Percentiles rank a stretch among this genome's conserved stretches.
Evolutionary conservation across 441 rosid genomes (phyloP).

Genomic region (Aleurites moluccanus): DNA sequence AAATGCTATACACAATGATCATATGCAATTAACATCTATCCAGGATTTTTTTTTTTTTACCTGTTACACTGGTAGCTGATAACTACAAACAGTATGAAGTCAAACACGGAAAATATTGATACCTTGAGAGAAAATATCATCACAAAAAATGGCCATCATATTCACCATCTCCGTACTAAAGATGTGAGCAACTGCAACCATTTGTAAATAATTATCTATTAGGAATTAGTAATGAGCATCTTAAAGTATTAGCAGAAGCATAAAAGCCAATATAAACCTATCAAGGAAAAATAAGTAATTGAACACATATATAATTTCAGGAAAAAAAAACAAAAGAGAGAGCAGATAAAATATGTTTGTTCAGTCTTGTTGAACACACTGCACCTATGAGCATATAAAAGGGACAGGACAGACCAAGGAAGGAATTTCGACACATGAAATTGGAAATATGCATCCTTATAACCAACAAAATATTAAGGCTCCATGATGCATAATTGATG

Average conservation of each 20-base stretch:
- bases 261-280: not conserved
- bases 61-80: conserved; percentile 19
- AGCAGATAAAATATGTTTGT: not conserved
- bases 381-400: not conserved
- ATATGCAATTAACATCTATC: conserved; percentile 5
- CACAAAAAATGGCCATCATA: not conserved
- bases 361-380: not conserved
- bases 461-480: not conserved
- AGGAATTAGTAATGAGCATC: not conserved
- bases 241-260: not conserved
- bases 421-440: not conserved
- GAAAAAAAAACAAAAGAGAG: not conserved
- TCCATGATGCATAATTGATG: not conserved
- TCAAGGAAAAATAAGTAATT: not conserved
- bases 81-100: conserved; percentile 13
- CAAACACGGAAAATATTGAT: conserved; percentile 14
- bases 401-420: not conserved
- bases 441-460: not conserved
- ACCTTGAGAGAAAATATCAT: conserved; percentile 15
- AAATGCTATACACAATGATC: not conserved
- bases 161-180: conserved; percentile 76
- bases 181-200: conserved; percentile 79
- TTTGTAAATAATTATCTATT: conserved; percentile 15
- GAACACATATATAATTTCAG: not conserved
- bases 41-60: conserved; percentile 18